phyloP scores from a whole-genome alignment of 2,329 filamentous ascomycete species.

The Claviceps pazoutovae region DNA sequence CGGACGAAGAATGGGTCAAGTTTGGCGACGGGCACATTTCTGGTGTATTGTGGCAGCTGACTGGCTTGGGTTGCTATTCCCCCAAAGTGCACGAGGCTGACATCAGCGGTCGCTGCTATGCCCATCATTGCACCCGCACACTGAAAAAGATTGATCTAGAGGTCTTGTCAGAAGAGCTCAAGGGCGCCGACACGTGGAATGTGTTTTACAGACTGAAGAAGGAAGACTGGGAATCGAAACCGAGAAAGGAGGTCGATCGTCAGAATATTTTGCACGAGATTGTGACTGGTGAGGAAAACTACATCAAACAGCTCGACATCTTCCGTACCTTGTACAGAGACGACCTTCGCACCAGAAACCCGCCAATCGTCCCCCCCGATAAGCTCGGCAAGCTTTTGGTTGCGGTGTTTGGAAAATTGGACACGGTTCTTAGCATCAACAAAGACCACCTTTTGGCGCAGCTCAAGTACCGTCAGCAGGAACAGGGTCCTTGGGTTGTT shows the following conservation, averaged over 20 bases:
- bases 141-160: constrained; percentile 87
- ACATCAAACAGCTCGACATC: constrained; percentile 79
- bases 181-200: constrained; percentile 66
- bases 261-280: constrained; percentile 95
- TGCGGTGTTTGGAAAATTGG: constrained; percentile 82
- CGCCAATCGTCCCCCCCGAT: constrained; percentile 67
- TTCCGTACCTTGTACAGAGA: constrained; percentile 77
- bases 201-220: constrained; percentile 77
- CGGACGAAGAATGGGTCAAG: constrained; percentile 96
- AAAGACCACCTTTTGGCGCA: constrained; percentile 86
- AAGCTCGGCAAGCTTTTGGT: constrained; percentile 66
- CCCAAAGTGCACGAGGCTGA: constrained; percentile 63
- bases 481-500: constrained; percentile 86
- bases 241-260: constrained; percentile 78
- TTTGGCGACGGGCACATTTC: constrained; percentile 69
- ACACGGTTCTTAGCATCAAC: constrained; percentile 78
- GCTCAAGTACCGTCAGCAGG: constrained; percentile 90
- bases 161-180: constrained; percentile 54
- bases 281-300: constrained; percentile 81
- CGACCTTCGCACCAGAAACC: constrained; percentile 56
- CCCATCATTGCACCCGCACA: constrained; percentile 84
- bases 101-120: constrained; percentile 71
- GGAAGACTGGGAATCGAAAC: constrained; percentile 54
- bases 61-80: constrained; percentile 82
- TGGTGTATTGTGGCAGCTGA: constrained; percentile 87